These are phyloP conservation scores for Globisporangium irregulare DNA, from an alignment of 352 stramenopile species.

Conservation along the genomic window DNA sequence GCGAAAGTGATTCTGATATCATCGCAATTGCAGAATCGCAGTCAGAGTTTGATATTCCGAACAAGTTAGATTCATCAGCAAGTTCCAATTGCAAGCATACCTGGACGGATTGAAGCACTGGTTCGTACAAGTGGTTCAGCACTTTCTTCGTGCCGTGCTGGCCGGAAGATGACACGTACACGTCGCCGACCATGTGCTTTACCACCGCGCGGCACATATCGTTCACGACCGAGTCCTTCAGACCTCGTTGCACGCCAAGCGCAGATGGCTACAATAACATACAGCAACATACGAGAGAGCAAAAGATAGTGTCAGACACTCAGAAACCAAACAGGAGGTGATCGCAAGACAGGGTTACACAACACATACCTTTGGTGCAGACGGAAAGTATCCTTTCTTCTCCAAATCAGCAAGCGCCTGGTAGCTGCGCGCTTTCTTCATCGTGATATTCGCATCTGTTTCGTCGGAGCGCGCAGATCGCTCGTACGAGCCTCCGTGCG, in stretches of 20 bases:
- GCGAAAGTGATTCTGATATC: slow-evolving; percentile 59
- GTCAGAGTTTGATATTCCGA: background rate
- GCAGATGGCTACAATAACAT: slow-evolving; percentile 42
- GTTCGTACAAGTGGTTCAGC: slow-evolving; percentile 84
- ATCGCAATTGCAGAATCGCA: background rate
- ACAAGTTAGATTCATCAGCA: background rate
- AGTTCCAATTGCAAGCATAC: slow-evolving; percentile 13
- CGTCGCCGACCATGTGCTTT: slow-evolving; percentile 88
- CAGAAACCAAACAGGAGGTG: background rate
- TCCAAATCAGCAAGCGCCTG: slow-evolving; percentile 79
- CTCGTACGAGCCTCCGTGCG: slow-evolving; percentile 67
- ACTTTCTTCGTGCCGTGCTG: slow-evolving; percentile 73
- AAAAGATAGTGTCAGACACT: background rate
- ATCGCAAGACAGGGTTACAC: background rate
- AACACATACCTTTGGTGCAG: slow-evolving; percentile 47
- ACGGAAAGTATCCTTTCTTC: slow-evolving; percentile 81
- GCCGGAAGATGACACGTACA: slow-evolving; percentile 72
- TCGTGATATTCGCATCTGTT: slow-evolving; percentile 30
- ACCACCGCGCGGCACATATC: slow-evolving; percentile 86
- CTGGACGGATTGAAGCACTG: slow-evolving; percentile 81
- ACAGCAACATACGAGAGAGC: background rate
- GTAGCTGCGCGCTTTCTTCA: slow-evolving; percentile 80
- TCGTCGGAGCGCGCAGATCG: slow-evolving; percentile 17
- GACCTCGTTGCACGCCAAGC: slow-evolving; percentile 70
- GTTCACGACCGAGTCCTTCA: slow-evolving; percentile 87